phyloP scores from a whole-genome alignment of 805 yeast species.

The Hanseniaspora opuntiae region DNA sequence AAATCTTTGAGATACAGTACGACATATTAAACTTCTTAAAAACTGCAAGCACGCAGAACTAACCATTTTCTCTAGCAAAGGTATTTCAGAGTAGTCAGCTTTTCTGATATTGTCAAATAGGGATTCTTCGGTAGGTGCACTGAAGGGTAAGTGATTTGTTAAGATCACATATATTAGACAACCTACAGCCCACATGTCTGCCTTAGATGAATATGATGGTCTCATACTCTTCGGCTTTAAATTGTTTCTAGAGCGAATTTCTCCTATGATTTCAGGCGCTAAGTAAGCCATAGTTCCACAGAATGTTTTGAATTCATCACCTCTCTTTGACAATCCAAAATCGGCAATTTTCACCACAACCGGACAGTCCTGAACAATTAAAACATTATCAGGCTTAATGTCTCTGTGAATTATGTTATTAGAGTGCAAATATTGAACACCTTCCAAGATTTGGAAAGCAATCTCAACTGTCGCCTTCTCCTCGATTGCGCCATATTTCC shows the following conservation, averaged over 20 bases:
- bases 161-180: conserved; percentile 82
- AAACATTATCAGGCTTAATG: conserved; percentile 86
- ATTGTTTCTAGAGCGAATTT: conserved; percentile 15
- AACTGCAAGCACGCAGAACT: conserved; percentile 63
- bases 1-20: conserved; percentile 58
- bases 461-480: conserved; percentile 85
- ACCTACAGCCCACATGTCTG: conserved; percentile 97
- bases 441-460: conserved; percentile 68
- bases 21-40: conserved; percentile 54
- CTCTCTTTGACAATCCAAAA: conserved; percentile 86
- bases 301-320: conserved; percentile 83
- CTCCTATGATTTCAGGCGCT: conserved; percentile 75
- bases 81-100: conserved; percentile 71
- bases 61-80: conserved; percentile 51
- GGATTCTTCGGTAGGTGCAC: conserved; percentile 81
- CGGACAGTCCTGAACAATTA: conserved; percentile 83
- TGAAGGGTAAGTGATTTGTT: conserved; percentile 89
- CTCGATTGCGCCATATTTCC: conserved; percentile 79
- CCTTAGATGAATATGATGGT: conserved; percentile 59
- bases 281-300: conserved; percentile 95
- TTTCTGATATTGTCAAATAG: conserved; percentile 59
- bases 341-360: conserved; percentile 86
- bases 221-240: conserved; percentile 15
- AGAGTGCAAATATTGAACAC: conserved; percentile 75
- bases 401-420: conserved; percentile 93